Evolutionary conservation across 1,284 basidiomycete species (phyloP), one percentile per base, ranked within the genome.

Genomic region (Xerocomus minutiporus): DNA sequence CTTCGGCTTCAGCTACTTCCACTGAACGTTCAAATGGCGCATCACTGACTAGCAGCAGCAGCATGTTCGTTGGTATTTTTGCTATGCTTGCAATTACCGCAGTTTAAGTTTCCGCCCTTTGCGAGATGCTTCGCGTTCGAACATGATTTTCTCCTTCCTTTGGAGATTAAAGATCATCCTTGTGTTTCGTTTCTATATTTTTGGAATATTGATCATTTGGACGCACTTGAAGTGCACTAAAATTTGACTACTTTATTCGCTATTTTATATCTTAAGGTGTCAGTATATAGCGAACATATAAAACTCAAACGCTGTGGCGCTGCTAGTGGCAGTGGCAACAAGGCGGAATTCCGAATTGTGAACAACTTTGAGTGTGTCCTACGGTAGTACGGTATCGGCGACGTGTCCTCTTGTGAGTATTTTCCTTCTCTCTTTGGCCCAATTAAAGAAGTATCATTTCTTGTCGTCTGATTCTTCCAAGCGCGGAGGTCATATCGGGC

Each of bases 51-150:
- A 41, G 49, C 17, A 43, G 62, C 2, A 26, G 9, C 36, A 60
- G 55, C 15, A 29, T 55, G 5, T 34, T 69, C 29, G 50, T 57
- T 28, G 58, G 53, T n/a, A 50, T 53, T 7, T 61, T 57, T 26
- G 63, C 55, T 13, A 51, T 42, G 26, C 54, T 64, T 17, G 62
- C 52, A 43, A 17, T 65, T 23, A 57, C 55, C 15, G 61, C 57
- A 4, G 28, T 51, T 8, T 65, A 41, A 55, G 28, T 15, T 39
- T 17, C 34, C 17, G 29, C 28, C 20, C 3, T 15, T 26, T 41
- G 11, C 38, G 13, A 25, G 40, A 41, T 25, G 11, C 28, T 61
- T 51, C n/a, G 35, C 42, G 34, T 55, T 50, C 45, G 25, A 40
- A 26, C 23, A 31, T 17, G 40, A 17, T 41, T 15, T 40, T 40